Conservation (phyloP, 176 grass and related monocot genomes). For the Musa troglodytarum region DNA sequence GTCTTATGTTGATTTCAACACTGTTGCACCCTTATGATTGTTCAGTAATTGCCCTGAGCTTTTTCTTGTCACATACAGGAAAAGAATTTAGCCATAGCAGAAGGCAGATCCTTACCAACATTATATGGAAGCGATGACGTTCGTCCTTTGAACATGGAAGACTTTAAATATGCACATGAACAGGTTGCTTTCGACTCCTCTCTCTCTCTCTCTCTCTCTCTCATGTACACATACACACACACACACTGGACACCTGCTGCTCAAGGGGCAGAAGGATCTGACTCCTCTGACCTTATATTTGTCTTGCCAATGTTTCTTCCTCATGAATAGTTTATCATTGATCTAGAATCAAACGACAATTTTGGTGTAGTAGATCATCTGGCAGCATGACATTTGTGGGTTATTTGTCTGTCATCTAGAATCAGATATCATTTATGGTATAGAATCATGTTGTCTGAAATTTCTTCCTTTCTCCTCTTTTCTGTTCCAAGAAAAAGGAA, state of each 20-base stretch:
- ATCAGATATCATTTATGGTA: no score
- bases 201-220: not conserved
- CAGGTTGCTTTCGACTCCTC: slow-evolving; percentile 35
- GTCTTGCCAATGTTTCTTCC: not conserved
- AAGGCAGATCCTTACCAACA: slow-evolving; percentile 61
- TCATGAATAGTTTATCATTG: not conserved
- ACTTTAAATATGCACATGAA: slow-evolving; percentile 96
- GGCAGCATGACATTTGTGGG: no score
- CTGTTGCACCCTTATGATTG: not conserved
- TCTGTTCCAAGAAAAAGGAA: no score
- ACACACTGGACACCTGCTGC: not conserved
- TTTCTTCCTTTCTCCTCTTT: no score
- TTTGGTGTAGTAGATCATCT: not conserved
- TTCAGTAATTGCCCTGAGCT: not conserved
- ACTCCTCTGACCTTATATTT: no score
- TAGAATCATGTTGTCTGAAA: no score
- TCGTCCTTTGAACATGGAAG: slow-evolving; percentile 74
- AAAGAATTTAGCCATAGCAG: slow-evolving; percentile 48
- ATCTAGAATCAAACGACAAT: not conserved
- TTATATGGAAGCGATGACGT: slow-evolving; percentile 72
- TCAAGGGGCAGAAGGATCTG: no score
- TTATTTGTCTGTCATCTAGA: no score
- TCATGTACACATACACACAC: not conserved
- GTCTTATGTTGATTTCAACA: not conserved
- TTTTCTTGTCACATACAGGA: slow-evolving; percentile 42